Base-by-base conservation (phyloP, 2,329 filamentous ascomycete species). In the Domatiomyces catenatus region DNA sequence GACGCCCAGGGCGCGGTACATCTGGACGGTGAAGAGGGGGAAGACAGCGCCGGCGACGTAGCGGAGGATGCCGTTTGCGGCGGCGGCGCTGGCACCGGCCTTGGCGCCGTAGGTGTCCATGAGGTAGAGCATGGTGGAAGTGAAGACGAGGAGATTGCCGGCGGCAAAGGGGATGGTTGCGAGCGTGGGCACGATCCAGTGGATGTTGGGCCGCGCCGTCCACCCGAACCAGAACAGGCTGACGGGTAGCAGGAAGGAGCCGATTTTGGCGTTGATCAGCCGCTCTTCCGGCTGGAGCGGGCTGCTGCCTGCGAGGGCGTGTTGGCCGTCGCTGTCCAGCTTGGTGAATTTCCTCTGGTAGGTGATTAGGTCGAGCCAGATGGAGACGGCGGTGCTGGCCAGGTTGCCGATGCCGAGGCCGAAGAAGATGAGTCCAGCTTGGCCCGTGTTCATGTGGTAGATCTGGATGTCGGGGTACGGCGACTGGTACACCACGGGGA, bases 341-440 rank as follows among this genome's bases (percentile, higher is more conserved):
- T 42, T 12, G 8, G 44, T 44, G 4, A 45, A 48, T 24, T 50
- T 51, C 47, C 53, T 57, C 19, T 51, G 52, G 46, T 62, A 61
- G 15, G 49, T 55, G 8, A 56, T 8, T 5, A 46, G 45, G 48
- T 62, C 59, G 19, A 57, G 46, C 42, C 56, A 4, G 48, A 59
- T 57, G 50, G 56, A 58, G n/a, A 53, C 52, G 17, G 52, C 15
- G 5, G 52, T 50, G 15, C 53, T 82, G 45, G 86, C 63, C 4
- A 87, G 52, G 64, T 84, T 78, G 44, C 86, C 86, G 2, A 72
- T 56, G 45, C 87, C 77, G 77, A 94, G 85, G 50, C 85, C 86
- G 55, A 94, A 83, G 66, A 87, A 94, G 4, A 84, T 79, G 5
- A 94, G 73, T 1, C 86, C 86, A 1, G 79, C 76, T 17, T 82